Evolutionary conservation across 2,329 filamentous ascomycete genomes (phyloP).

Genomic region (Escovopsis weberi): DNA sequence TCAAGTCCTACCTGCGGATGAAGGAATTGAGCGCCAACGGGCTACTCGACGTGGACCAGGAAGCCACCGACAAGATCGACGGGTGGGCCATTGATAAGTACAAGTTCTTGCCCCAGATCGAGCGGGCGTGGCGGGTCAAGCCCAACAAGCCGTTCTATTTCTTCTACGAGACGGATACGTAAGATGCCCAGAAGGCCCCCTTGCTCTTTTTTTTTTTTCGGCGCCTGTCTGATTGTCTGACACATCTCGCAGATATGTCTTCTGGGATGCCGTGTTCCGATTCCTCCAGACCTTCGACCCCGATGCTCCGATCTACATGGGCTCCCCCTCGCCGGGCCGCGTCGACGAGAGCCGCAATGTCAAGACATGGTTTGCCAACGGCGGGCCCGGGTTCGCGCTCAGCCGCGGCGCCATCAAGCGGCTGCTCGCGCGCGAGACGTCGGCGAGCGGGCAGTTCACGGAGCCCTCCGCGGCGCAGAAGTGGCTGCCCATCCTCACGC

Average conservation of each 20-base stretch:
- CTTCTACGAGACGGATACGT: slow-evolving; percentile 42
- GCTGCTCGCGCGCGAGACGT: slow-evolving; percentile 19
- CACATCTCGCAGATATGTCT: slow-evolving; percentile 4
- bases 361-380: slow-evolving; percentile 32
- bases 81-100: slow-evolving; percentile 42
- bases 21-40: slow-evolving; percentile 19
- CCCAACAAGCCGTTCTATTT: slow-evolving; percentile 39
- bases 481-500: slow-evolving; percentile 25
- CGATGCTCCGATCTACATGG: slow-evolving; percentile 29
- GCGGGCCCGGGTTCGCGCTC: slow-evolving; percentile 32
- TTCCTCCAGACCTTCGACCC: slow-evolving; percentile 34
- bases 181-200: slow-evolving; percentile 9
- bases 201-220: background rate
- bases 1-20: slow-evolving; percentile 27
- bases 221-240: background rate
- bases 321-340: slow-evolving; percentile 29
- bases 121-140: slow-evolving; percentile 31
- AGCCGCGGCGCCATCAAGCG: slow-evolving; percentile 29
- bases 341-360: slow-evolving; percentile 15
- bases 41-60: slow-evolving; percentile 16
- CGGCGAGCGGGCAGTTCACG: slow-evolving; percentile 20
- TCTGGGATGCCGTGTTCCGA: slow-evolving; percentile 29
- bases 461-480: slow-evolving; percentile 23
- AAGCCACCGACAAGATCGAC: slow-evolving; percentile 17
- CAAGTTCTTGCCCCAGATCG: slow-evolving; percentile 42